Evolutionary conservation across 1,284 basidiomycete genomes (phyloP), one percentile per base, ranked within the genome.

Genomic region (Volvariella surrecta): DNA sequence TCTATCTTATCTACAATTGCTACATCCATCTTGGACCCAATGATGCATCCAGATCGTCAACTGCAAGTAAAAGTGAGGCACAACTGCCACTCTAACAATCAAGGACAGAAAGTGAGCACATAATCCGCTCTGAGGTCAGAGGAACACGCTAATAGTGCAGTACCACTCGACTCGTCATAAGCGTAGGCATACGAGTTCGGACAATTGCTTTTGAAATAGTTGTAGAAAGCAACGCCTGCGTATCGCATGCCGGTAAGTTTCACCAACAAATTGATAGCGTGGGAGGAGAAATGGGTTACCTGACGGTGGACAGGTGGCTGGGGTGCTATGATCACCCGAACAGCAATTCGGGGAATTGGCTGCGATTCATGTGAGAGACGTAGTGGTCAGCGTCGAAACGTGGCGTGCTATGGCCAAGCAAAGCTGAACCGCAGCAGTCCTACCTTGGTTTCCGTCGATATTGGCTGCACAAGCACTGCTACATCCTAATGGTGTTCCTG

Each of bases 141-240:
- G 38, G 61, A 48, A 54, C 77, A 79, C 2, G 66, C 74, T 60
- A 61, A 75, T 28, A 79, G 61, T 9, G 74, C 75, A 13, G 71
- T 74, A 2, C 66, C 68, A 49, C 65, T 71, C 3, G 62, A 55
- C 52, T 79, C 76, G 49, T 79, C 76, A 50, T 61, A 80, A 3
- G 76, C 72, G 50, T 78, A 79, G 1, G 66, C 75, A 48, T 79
- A 80, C 0, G 73, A 61, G 46, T 71, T 68, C 3, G 71, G 74
- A 58, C 76, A 79, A 47, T 60, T 64, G 37, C 52, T 48, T 56
- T 79, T 79, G 68, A 80, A 81, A 58, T 72, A 78, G 42, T 53
- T 56, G 58, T 79, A 80, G 58, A 63, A 73, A 18, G 46, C 51
- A 34, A 66, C 64, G 50, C 64, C 63, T 62, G 37, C 11, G 24